A percentile compares a stretch with the other conserved stretches of the same genome.
phyloP scores from a whole-genome alignment of 1,284 basidiomycete species.

The Exsudoporus floridanus region DNA sequence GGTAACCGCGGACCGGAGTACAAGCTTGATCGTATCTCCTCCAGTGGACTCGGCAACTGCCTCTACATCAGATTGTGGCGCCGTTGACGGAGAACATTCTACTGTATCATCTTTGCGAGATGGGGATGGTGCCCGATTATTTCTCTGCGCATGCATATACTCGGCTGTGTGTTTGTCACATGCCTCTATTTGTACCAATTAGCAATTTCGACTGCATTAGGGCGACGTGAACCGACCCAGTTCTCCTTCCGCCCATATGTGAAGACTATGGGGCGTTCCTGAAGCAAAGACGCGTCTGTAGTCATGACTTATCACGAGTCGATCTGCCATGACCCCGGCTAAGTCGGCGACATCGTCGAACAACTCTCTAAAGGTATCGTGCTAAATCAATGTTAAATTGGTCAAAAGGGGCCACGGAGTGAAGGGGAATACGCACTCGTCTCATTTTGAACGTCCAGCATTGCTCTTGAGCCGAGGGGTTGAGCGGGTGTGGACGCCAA shows the following conservation, averaged over 20 bases:
- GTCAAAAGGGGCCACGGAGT: neutral
- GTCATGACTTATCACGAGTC: slow-evolving; percentile 58
- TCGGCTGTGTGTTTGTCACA: slow-evolving; percentile 61
- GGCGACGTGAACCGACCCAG: slow-evolving; percentile 46
- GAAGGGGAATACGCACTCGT: slow-evolving; percentile 44
- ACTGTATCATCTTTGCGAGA: slow-evolving; percentile 11
- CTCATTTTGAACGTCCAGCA: slow-evolving; percentile 55
- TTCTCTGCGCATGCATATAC: slow-evolving; percentile 50
- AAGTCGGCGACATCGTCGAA: slow-evolving; percentile 65
- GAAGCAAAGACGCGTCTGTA: slow-evolving; percentile 63
- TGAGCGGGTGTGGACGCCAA: slow-evolving; percentile 64
- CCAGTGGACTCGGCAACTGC: slow-evolving; percentile 43
- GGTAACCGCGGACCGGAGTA: slow-evolving; percentile 54
- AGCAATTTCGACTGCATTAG: slow-evolving; percentile 4
- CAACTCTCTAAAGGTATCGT: slow-evolving; percentile 57
- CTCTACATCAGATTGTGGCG: slow-evolving; percentile 38
- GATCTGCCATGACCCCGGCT: slow-evolving; percentile 46
- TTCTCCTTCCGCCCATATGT: slow-evolving; percentile 64
- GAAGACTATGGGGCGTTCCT: slow-evolving; percentile 61
- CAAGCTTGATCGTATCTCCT: slow-evolving; percentile 58
- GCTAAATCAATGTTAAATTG: slow-evolving; percentile 38
- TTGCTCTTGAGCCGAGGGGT: slow-evolving; percentile 39
- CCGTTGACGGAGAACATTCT: slow-evolving; percentile 8
- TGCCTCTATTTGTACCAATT: slow-evolving; percentile 48
- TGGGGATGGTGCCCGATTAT: slow-evolving; percentile 30